Percentiles rank a stretch among this genome's conserved stretches.
Conservation (phyloP, 2,329 filamentous ascomycete species). For the Cryphonectria radicalis region DNA sequence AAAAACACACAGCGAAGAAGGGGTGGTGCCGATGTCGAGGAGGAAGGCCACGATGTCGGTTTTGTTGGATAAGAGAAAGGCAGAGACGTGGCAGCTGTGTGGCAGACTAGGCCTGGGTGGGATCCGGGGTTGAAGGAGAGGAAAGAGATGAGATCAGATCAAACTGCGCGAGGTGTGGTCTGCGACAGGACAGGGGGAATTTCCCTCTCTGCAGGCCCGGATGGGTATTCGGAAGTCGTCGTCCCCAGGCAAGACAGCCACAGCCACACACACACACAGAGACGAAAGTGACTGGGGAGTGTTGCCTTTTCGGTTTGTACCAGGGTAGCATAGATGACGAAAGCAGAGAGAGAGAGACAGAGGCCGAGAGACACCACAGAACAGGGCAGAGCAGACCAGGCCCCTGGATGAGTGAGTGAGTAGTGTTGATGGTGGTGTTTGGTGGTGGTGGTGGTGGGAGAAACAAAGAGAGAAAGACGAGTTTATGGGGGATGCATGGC, state of each 20-base stretch:
- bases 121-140: conserved; percentile 12
- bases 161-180: conserved; percentile 21
- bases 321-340: conserved; percentile 23
- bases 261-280: not conserved
- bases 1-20: not conserved
- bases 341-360: conserved; percentile 3
- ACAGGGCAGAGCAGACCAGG: conserved; percentile 13
- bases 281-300: not conserved
- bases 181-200: conserved; percentile 26
- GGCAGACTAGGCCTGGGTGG: not conserved
- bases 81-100: not conserved
- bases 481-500: conserved; percentile 2
- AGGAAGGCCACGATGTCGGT: conserved; percentile 20
- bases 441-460: not conserved
- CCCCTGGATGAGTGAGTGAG: not conserved
- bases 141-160: conserved; percentile 25
- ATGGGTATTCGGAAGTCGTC: conserved; percentile 3
- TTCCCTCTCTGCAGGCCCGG: conserved; percentile 7
- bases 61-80: conserved; percentile 19
- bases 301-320: not conserved
- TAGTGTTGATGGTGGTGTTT: not conserved
- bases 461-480: conserved; percentile 2
- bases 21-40: conserved; percentile 9
- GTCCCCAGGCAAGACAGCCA: not conserved
- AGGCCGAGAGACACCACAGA: too few relatives aligned